phyloP scores from a whole-genome alignment of 2,329 filamentous ascomycete species.

The Bretziella fagacearum region DNA sequence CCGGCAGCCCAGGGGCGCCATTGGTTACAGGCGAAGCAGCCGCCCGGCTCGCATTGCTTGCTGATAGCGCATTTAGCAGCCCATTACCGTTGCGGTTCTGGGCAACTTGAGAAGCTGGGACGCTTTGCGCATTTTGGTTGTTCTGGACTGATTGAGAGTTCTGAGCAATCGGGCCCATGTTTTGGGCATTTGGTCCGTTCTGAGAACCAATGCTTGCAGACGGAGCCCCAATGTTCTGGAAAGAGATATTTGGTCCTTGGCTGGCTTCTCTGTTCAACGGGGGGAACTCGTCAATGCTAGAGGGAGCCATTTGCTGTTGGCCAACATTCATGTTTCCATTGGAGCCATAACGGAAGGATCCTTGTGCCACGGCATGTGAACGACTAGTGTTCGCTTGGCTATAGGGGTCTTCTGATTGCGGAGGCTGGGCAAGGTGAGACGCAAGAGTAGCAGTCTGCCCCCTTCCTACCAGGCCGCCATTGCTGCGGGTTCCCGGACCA shows the following conservation, averaged over 20 bases:
- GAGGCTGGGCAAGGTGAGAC: constrained; percentile 33
- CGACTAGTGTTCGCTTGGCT: constrained; percentile 26
- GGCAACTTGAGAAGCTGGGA: not conserved
- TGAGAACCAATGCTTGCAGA: not conserved
- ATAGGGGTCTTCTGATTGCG: constrained; percentile 28
- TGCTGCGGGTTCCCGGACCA: constrained; percentile 28
- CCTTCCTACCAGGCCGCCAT: constrained; percentile 33
- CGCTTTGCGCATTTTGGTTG: constrained; percentile 14
- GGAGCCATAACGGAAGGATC: constrained; percentile 35
- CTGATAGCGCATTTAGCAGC: constrained; percentile 45
- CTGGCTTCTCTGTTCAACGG: constrained; percentile 40
- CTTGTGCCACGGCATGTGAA: constrained; percentile 4
- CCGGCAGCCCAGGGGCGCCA: not conserved
- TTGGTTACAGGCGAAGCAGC: not conserved
- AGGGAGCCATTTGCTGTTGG: constrained; percentile 27
- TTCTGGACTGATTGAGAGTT: constrained; percentile 19
- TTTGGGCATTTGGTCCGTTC: constrained; percentile 18
- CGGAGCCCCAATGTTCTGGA: constrained; percentile 3
- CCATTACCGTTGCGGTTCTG: constrained; percentile 38
- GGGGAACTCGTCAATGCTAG: constrained; percentile 42
- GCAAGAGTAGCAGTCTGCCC: constrained; percentile 34
- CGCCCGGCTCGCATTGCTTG: constrained; percentile 23
- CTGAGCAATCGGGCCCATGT: not conserved
- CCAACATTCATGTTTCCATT: constrained; percentile 17
- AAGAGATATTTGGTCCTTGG: constrained; percentile 6